These are phyloP conservation scores for Fusarium nurragi DNA, from an alignment of 2,329 filamentous ascomycete species.

Conservation along the genomic window DNA sequence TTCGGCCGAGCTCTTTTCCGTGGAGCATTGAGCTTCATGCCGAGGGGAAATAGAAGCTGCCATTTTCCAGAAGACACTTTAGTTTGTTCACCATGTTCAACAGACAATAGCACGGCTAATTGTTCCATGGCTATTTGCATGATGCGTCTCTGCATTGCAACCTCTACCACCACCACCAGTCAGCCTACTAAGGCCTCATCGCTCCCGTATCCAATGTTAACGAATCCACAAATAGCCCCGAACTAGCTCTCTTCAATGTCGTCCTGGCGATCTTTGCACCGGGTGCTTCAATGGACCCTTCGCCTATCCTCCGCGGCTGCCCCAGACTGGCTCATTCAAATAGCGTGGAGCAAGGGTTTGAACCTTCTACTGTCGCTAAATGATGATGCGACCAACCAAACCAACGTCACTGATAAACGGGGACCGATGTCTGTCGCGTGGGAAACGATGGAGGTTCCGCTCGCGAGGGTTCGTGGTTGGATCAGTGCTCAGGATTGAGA, in stretches of 20 bases:
- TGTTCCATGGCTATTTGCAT: not conserved
- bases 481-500: slow-evolving; percentile 2
- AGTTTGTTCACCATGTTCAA: not conserved
- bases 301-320: slow-evolving; percentile 3
- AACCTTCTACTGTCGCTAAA: not conserved
- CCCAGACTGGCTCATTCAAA: not conserved
- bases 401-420: not conserved
- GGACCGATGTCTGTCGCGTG: not conserved
- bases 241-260: not conserved
- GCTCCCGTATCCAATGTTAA: not conserved
- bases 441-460: slow-evolving; percentile 4
- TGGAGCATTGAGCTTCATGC: not conserved
- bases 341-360: not conserved
- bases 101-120: not conserved
- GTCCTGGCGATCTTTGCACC: not conserved
- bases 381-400: no score
- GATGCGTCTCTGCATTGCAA: not conserved
- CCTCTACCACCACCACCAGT: not conserved
- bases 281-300: not conserved
- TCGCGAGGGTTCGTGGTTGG: not conserved
- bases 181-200: not conserved
- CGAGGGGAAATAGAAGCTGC: not conserved
- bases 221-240: not conserved
- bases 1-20: slow-evolving; percentile 4
- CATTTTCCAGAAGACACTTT: not conserved